Conservation (phyloP, 2,329 filamentous ascomycete species). For the Karstenula rhodostoma region DNA sequence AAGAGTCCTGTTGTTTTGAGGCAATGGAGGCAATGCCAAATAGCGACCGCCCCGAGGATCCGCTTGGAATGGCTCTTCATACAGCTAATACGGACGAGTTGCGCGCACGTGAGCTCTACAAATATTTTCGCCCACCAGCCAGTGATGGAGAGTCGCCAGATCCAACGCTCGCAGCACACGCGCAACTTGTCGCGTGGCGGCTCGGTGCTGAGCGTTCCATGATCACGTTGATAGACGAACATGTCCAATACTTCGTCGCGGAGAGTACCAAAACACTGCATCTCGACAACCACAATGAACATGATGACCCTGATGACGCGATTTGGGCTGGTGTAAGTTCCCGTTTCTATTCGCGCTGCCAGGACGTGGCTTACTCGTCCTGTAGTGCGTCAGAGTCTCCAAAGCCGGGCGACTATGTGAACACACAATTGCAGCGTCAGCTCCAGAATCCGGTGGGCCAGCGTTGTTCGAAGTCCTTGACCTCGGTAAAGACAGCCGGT, state of each 20-base stretch:
- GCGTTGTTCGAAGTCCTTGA: conserved; percentile 52
- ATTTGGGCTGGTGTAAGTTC: conserved; percentile 45
- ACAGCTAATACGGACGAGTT: conserved; percentile 16
- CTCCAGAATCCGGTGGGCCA: conserved; percentile 35
- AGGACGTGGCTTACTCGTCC: not conserved
- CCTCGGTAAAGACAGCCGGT: conserved; percentile 42
- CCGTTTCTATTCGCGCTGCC: conserved; percentile 3
- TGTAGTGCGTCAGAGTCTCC: conserved; percentile 40
- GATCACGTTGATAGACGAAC: conserved; percentile 58
- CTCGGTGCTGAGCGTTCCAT: conserved; percentile 47
- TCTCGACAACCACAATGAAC: conserved; percentile 44
- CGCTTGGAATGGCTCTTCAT: not conserved
- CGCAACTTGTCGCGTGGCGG: conserved; percentile 49
- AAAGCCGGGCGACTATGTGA: conserved; percentile 47
- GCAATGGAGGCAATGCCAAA: not conserved
- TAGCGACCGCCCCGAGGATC: not conserved
- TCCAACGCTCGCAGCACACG: conserved; percentile 44
- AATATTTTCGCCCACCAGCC: conserved; percentile 33
- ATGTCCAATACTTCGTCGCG: conserved; percentile 60
- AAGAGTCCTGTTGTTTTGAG: too few relatives aligned
- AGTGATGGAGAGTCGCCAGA: conserved; percentile 29
- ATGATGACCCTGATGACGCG: conserved; percentile 43
- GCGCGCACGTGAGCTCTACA: conserved; percentile 39
- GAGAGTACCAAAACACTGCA: conserved; percentile 57
- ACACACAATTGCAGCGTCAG: conserved; percentile 33